These are phyloP conservation scores for Backusella circina DNA, from an alignment of 192 early-diverging fungal genomes.

Conservation along the genomic window DNA sequence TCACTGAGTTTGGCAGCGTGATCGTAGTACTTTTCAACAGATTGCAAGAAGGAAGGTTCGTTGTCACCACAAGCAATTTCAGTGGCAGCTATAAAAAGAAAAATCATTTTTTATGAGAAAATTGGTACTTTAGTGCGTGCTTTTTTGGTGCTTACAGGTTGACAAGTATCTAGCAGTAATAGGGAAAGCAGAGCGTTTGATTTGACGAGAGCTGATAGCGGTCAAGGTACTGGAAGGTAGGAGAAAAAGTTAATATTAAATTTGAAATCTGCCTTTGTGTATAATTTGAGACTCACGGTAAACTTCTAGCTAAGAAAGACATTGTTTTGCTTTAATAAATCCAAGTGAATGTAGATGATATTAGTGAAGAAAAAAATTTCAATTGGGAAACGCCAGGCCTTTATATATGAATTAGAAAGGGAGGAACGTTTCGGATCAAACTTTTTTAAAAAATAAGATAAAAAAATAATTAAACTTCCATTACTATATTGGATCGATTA, in stretches of 20 bases:
- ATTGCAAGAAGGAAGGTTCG: conserved; percentile 70
- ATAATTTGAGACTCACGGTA: not conserved
- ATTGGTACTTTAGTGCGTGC: not conserved
- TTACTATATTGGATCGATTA: not conserved
- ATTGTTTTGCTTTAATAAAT: not conserved
- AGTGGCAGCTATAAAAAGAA: conserved; percentile 35
- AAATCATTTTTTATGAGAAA: too few relatives aligned
- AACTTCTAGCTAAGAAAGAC: not conserved
- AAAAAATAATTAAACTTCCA: not conserved
- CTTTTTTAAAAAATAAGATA: not conserved
- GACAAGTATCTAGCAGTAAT: conserved; percentile 20
- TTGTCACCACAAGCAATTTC: conserved; percentile 56
- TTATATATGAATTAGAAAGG: not conserved
- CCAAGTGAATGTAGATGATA: not conserved
- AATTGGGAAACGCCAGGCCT: not conserved
- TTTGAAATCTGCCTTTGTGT: not conserved
- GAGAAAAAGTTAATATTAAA: not conserved
- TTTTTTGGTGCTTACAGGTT: conserved; percentile 15
- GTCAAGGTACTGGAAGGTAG: not conserved
- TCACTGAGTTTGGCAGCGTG: conserved; percentile 65
- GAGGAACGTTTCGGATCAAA: not conserved
- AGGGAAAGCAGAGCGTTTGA: conserved; percentile 18
- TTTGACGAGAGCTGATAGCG: not conserved
- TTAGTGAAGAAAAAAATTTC: not conserved
- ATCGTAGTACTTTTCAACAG: conserved; percentile 71